phyloP scores from a whole-genome alignment of 805 yeast species.

The Blastobotrys terrestris region DNA sequence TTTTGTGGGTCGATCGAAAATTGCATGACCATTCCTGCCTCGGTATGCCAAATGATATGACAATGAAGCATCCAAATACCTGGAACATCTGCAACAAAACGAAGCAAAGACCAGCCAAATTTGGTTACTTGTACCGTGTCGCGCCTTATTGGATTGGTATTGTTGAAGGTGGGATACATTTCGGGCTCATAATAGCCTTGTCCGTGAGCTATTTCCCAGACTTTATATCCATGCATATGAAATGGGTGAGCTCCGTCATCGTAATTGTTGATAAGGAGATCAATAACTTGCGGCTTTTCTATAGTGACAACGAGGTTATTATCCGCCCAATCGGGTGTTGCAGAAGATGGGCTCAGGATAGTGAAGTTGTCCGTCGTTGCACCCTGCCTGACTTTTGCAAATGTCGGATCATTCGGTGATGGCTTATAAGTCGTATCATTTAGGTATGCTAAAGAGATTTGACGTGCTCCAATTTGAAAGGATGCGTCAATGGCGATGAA shows the following conservation, averaged over 20 bases:
- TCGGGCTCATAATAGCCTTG: conserved; percentile 40
- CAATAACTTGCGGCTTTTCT: conserved; percentile 56
- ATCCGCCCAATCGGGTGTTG: conserved; percentile 49
- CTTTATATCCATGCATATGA: conserved; percentile 86
- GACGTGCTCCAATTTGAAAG: conserved; percentile 31
- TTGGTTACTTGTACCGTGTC: conserved; percentile 71
- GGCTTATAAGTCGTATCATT: conserved; percentile 22
- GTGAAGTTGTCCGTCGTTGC: background rate
- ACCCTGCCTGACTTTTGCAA: background rate
- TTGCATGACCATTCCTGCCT: conserved; percentile 60
- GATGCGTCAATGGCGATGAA: conserved; percentile 29
- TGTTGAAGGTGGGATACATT: conserved; percentile 41
- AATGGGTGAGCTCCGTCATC: conserved; percentile 91
- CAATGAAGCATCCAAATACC: conserved; percentile 96
- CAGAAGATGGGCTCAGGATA: conserved; percentile 29
- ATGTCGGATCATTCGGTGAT: background rate
- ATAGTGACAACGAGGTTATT: conserved; percentile 55
- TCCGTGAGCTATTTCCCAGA: conserved; percentile 63
- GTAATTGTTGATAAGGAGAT: conserved; percentile 68
- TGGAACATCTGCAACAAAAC: conserved; percentile 82
- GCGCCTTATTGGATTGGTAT: conserved; percentile 48
- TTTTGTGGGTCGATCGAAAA: conserved; percentile 23
- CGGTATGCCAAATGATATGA: conserved; percentile 91
- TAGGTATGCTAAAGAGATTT: conserved; percentile 30
- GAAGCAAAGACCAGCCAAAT: conserved; percentile 44